These are phyloP conservation scores for Cytospora piceae DNA, from an alignment of 2,329 filamentous ascomycete species.

Conservation along the genomic window DNA sequence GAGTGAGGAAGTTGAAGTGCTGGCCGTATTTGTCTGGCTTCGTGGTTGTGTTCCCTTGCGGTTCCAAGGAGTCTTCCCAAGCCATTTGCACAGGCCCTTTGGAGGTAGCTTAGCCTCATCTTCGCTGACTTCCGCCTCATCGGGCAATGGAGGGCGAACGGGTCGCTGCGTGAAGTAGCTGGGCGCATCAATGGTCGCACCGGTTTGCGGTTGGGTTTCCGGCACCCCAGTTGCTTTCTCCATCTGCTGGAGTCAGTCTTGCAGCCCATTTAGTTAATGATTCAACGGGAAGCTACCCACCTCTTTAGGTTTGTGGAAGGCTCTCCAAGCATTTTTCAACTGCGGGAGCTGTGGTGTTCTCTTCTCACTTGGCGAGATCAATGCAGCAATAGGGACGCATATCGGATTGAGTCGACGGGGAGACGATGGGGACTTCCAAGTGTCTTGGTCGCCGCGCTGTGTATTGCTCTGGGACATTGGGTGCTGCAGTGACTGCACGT, in stretches of 20 bases:
- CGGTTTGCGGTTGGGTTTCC: background rate
- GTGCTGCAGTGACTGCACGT: constrained; percentile 52
- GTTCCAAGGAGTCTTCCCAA: constrained; percentile 10
- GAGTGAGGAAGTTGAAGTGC: background rate
- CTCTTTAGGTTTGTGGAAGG: constrained; percentile 9
- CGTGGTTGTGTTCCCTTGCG: constrained; percentile 1
- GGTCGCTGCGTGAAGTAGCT: constrained; percentile 24
- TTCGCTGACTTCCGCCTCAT: background rate
- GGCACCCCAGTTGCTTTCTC: background rate
- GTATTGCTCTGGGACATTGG: constrained; percentile 33
- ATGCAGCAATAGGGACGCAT: background rate
- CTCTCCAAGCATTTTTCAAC: constrained; percentile 9
- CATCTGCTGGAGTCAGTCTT: constrained; percentile 11
- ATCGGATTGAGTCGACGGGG: background rate
- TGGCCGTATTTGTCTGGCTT: background rate
- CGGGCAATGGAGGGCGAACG: background rate
- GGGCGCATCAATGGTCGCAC: background rate
- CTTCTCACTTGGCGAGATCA: background rate
- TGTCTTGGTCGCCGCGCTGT: constrained; percentile 6
- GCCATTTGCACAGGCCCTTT: constrained; percentile 20
- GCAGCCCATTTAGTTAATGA: background rate
- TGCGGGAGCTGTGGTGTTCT: background rate
- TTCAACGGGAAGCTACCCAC: constrained; percentile 1
- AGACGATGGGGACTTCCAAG: constrained; percentile 1
- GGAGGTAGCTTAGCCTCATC: background rate